Base-by-base conservation (phyloP, 2,329 filamentous ascomycete species). In the Penicillium sp. region DNA sequence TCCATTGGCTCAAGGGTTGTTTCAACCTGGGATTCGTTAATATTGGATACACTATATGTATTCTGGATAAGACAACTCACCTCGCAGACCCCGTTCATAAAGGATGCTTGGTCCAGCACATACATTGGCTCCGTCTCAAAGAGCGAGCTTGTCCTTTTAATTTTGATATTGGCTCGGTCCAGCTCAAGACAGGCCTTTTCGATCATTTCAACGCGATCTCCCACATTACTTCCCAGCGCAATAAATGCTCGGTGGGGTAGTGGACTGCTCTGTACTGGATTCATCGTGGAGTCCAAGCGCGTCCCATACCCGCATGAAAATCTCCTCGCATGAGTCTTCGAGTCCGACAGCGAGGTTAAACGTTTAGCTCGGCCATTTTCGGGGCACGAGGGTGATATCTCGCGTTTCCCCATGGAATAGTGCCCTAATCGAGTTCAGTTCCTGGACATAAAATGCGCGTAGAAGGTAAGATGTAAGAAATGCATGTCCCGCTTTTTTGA, bases 61-160 rank as follows among this genome's bases (percentile, higher is more conserved):
- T 20, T 23, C 25, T 39, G 24, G 37, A 23, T 24, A 15, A 13
- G 27, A 5, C 27, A 42, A 76, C 82, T 67, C 69, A 95, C 90
- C 83, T 95, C 88, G 69, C 89, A 95, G 49, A 85, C 91, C 18
- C 90, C 93, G 66, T 98, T 98, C 42, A 96, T 75, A 66, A 98
- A 98, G 27, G 82, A 81, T 55, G 84, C 84, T 69, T 98, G 93
- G 55, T 96, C 87, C 55, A 87, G 75, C 56, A 96, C 87, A 70
- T 98, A 98, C 93, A 98, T 98, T 20, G 93, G 89, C 61, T 89
- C 84, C 3, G 92, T 98, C 74, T 97, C 90, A 81, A 93, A 98
- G 3, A 98, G 76, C 53, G 84, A 86, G 68, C 92, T 97, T 0
- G 92, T 95, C 61, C 85, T 79, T 62, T 82, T 79, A 33, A 98